phyloP scores from a whole-genome alignment of 2,329 filamentous ascomycete genomes.

The Ceratocystis cubensis region DNA sequence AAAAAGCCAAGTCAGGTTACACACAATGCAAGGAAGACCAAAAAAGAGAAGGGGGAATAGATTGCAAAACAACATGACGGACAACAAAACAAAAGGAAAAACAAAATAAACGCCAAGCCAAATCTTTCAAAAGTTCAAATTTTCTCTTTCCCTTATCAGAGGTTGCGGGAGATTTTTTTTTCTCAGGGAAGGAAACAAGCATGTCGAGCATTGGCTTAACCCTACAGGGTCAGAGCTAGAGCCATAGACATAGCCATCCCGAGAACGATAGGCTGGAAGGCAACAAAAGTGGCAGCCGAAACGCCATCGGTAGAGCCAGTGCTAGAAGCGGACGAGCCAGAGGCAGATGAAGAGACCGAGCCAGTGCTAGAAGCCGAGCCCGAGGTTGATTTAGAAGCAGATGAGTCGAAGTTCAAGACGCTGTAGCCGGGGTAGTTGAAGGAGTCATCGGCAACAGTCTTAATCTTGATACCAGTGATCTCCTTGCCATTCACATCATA shows the following conservation, averaged over 20 bases:
- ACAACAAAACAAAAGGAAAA: conserved; percentile 4
- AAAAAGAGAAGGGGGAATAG: neutral
- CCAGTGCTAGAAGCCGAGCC: conserved; percentile 12
- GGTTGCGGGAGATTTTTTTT: neutral
- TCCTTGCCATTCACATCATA: conserved; percentile 32
- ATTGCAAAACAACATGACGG: conserved; percentile 10
- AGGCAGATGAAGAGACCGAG: conserved; percentile 10
- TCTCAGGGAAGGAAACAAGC: neutral
- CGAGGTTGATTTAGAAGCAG: conserved; percentile 13
- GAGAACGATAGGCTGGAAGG: conserved; percentile 21
- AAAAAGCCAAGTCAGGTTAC: neutral
- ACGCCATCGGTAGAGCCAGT: conserved; percentile 8
- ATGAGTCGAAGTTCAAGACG: conserved; percentile 24
- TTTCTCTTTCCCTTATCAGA: neutral
- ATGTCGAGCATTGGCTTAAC: conserved; percentile 3
- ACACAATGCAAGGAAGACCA: neutral
- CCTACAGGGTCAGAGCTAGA: conserved; percentile 20
- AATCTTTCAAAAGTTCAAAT: neutral
- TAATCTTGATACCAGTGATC: conserved; percentile 37
- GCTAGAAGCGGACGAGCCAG: neutral
- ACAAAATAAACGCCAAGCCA: neutral
- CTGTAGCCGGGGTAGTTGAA: conserved; percentile 38
- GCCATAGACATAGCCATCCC: conserved; percentile 20
- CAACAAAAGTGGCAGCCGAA: conserved; percentile 14
- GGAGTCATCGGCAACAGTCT: conserved; percentile 33